These are phyloP conservation scores for Fusarium bulbicola DNA, from an alignment of 2,329 filamentous ascomycete genomes.

Conservation along the genomic window DNA sequence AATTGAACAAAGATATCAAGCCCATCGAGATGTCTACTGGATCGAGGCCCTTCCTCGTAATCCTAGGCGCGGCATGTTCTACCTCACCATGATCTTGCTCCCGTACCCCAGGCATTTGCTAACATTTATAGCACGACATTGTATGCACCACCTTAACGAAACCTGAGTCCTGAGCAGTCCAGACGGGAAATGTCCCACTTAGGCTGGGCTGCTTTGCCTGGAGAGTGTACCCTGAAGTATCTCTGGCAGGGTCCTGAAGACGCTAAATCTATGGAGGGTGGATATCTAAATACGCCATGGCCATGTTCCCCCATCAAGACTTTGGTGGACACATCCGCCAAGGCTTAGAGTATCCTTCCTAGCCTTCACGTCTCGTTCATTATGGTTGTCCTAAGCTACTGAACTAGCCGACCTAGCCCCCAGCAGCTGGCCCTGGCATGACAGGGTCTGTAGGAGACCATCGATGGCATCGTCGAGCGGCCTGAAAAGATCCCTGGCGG, in stretches of 20 bases:
- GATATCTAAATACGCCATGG: conserved; percentile 17
- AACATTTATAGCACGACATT: conserved; percentile 32
- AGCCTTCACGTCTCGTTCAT: conserved; percentile 33
- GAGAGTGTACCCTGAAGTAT: conserved; percentile 40
- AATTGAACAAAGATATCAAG: neutral
- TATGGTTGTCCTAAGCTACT: conserved; percentile 26
- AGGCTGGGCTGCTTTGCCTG: conserved; percentile 14
- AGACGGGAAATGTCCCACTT: conserved; percentile 34
- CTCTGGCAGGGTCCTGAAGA: conserved; percentile 29
- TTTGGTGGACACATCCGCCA: conserved; percentile 37
- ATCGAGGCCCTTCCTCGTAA: conserved; percentile 1
- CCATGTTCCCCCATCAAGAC: conserved; percentile 30
- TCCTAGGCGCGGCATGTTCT: neutral
- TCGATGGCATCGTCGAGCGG: conserved; percentile 29
- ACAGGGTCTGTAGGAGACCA: conserved; percentile 26
- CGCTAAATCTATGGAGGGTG: conserved; percentile 40
- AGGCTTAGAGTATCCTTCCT: conserved; percentile 29
- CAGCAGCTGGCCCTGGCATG: conserved; percentile 19
- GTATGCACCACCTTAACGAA: conserved; percentile 22
- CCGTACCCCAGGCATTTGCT: conserved; percentile 14
- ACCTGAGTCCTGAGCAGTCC: conserved; percentile 24
- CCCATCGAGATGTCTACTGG: conserved; percentile 2
- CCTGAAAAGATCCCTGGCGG: conserved; percentile 33
- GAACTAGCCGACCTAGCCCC: conserved; percentile 19
- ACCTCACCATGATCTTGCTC: conserved; percentile 11